A percentile compares a stretch with the other conserved stretches of the same genome.
These are phyloP conservation scores for Yarrowia galli DNA, from an alignment of 1,139 yeast genomes.

Conservation along the genomic window DNA sequence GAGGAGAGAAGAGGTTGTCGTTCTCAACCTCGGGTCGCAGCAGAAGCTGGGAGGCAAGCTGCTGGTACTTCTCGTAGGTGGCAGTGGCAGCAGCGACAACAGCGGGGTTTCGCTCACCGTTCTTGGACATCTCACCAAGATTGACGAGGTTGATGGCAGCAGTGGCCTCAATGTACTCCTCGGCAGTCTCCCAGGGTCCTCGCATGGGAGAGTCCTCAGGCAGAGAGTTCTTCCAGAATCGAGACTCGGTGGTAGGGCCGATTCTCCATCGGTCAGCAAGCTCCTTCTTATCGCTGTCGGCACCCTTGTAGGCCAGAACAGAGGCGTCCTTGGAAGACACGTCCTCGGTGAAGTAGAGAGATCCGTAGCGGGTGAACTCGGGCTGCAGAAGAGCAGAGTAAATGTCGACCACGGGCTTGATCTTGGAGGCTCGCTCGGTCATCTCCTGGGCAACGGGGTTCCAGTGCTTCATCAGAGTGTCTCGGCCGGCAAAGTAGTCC, in stretches of 20 bases:
- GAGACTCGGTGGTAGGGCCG: slow-evolving; percentile 87
- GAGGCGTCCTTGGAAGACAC: slow-evolving; percentile 55
- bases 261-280: slow-evolving; percentile 80
- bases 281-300: slow-evolving; percentile 58
- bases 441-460: slow-evolving; percentile 72
- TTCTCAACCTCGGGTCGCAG: slow-evolving; percentile 53
- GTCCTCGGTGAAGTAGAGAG: slow-evolving; percentile 77
- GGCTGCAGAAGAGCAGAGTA: slow-evolving; percentile 48
- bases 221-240: slow-evolving; percentile 66
- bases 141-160: slow-evolving; percentile 74
- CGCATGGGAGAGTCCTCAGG: slow-evolving; percentile 48
- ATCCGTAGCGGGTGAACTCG: slow-evolving; percentile 76
- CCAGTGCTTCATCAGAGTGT: slow-evolving; percentile 87
- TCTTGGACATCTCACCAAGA: slow-evolving; percentile 62
- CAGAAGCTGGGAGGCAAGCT: slow-evolving; percentile 61
- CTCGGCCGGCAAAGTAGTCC: slow-evolving; percentile 76
- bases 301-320: slow-evolving; percentile 66
- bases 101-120: slow-evolving; percentile 53
- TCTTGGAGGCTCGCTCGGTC: slow-evolving; percentile 51
- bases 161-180: slow-evolving; percentile 66
- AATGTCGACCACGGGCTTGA: slow-evolving; percentile 52
- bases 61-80: slow-evolving; percentile 66
- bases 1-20: slow-evolving; percentile 65
- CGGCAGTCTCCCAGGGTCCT: slow-evolving; percentile 79
- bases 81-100: slow-evolving; percentile 53